Conservation (phyloP, 2,329 filamentous ascomycete species). For the Ustulina deusta region DNA sequence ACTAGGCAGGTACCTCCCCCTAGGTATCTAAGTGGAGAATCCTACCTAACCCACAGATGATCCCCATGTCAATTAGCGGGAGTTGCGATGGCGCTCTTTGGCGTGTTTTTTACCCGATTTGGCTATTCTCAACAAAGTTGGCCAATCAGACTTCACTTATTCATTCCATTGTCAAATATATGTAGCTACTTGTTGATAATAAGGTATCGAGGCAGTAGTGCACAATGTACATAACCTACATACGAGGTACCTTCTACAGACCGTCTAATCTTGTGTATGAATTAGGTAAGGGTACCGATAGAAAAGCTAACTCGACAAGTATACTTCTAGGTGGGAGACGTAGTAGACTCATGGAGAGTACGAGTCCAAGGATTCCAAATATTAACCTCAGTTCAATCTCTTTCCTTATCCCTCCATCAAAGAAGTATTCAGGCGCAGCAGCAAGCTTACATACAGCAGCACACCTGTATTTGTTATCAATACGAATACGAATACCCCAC, state of each 20-base stretch:
- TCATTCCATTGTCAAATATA: conserved; percentile 10
- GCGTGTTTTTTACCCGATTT: conserved; percentile 26
- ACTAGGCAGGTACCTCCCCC: not conserved
- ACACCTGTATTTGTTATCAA: not conserved
- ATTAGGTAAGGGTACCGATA: no score
- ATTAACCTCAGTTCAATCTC: not conserved
- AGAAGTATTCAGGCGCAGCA: not conserved
- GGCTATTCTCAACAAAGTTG: conserved; percentile 9
- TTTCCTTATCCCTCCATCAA: not conserved
- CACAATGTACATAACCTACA: not conserved
- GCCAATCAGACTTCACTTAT: conserved; percentile 21
- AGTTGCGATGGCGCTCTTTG: conserved; percentile 3
- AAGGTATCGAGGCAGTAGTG: no score
- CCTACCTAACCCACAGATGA: conserved; percentile 1
- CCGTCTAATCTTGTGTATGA: no score
- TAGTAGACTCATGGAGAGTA: not conserved
- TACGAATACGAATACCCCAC: conserved; percentile 14
- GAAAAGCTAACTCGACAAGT: no score
- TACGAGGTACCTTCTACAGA: not conserved
- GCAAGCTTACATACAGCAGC: not conserved
- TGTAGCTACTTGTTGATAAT: not conserved
- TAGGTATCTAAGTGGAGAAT: not conserved
- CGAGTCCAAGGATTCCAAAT: no score
- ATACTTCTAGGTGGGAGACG: no score
- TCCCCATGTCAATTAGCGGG: conserved; percentile 12